These are phyloP conservation scores for Ogataea angusta DNA, from an alignment of 805 yeast genomes.

Conservation along the genomic window DNA sequence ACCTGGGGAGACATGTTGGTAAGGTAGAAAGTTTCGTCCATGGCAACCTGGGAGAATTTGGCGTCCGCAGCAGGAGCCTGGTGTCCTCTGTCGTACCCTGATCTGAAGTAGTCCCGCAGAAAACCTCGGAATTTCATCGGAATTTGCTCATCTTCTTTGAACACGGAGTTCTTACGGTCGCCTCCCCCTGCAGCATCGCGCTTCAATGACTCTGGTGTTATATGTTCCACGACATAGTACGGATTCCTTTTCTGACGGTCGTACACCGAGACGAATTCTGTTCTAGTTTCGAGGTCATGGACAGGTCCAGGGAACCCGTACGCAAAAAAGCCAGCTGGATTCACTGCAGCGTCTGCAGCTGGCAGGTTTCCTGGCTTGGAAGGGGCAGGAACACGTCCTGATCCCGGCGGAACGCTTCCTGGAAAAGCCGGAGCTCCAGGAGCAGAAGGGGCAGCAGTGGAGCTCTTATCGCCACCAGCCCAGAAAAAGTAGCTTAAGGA, in stretches of 20 bases:
- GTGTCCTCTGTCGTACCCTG: conserved; percentile 96
- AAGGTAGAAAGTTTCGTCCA: conserved; percentile 90
- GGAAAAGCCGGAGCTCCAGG: conserved; percentile 20
- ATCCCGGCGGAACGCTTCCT: conserved; percentile 9
- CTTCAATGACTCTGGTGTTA: conserved; percentile 67
- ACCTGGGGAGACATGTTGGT: conserved; percentile 96
- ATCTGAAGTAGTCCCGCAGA: conserved; percentile 83
- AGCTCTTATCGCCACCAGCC: conserved; percentile 23
- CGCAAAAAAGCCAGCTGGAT: conserved; percentile 79
- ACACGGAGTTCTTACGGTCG: conserved; percentile 77
- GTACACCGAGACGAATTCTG: conserved; percentile 81
- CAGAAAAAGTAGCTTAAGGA: conserved; percentile 29
- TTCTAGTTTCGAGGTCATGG: conserved; percentile 71
- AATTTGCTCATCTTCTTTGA: conserved; percentile 80
- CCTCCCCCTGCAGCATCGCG: conserved; percentile 44
- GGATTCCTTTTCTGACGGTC: conserved; percentile 86
- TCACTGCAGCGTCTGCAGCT: conserved; percentile 37
- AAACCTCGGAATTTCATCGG: conserved; percentile 75
- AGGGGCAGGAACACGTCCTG: conserved; percentile 7
- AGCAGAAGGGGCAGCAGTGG: conserved; percentile 15
- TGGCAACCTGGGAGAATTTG: conserved; percentile 81
- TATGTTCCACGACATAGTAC: conserved; percentile 79
- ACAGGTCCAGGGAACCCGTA: conserved; percentile 96
- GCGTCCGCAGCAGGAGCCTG: conserved; percentile 98
- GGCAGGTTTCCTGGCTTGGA: conserved; percentile 3